phyloP scores from a whole-genome alignment of 345 rosid genomes.

The Gossypium herbaceum region DNA sequence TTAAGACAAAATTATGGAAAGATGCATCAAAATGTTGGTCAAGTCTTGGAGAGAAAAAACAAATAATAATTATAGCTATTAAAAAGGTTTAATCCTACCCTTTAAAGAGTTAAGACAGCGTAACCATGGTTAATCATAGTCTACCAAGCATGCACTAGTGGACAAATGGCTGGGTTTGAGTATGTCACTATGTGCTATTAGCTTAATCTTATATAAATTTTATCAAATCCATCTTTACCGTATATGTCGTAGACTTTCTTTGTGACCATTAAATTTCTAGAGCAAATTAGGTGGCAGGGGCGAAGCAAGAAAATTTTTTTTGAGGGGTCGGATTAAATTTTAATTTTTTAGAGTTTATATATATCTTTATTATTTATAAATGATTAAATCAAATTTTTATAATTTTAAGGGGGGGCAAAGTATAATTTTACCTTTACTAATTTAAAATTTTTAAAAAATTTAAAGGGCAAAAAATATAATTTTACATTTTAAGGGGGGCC shows the following conservation, averaged over 20 bases:
- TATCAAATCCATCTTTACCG: slow-evolving; percentile 7
- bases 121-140: slow-evolving; percentile 11
- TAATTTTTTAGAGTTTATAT: no score
- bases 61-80: background rate
- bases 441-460: no score
- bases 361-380: no score
- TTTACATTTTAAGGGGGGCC: no score
- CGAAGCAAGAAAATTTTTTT: no score
- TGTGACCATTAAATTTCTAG: background rate
- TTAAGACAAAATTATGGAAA: background rate
- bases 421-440: no score
- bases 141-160: slow-evolving; percentile 14
- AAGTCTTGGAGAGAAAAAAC: background rate
- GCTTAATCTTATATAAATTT: slow-evolving; percentile 1
- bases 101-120: background rate
- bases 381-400: no score
- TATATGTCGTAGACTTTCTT: background rate
- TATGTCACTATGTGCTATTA: background rate
- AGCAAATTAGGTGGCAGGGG: background rate
- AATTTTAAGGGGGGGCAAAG: no score
- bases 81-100: background rate
- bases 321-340: no score
- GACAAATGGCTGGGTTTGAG: background rate
- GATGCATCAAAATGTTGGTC: slow-evolving; percentile 7
- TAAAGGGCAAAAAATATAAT: no score